A percentile compares a stretch with the other conserved stretches of the same genome.
phyloP scores from a whole-genome alignment of 148 eudicot species.

The Silene latifolia region DNA sequence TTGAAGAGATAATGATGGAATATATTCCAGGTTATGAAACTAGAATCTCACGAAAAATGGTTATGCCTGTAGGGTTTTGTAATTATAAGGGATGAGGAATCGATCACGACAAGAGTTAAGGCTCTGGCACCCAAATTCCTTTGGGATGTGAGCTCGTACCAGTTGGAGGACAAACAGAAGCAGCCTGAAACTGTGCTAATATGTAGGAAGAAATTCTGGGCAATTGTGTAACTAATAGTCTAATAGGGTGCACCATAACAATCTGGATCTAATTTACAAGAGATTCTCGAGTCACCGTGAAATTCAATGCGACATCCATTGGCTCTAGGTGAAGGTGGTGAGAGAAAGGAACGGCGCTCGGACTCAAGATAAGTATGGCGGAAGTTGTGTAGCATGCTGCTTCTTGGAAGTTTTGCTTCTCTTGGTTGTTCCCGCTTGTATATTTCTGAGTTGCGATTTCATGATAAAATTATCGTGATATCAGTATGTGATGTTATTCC shows the following conservation, averaged over 20 bases:
- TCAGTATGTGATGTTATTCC: neutral
- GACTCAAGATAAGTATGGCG: neutral
- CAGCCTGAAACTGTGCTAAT: conserved; percentile 55
- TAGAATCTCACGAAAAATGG: neutral
- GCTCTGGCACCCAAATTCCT: conserved; percentile 68
- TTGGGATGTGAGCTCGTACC: conserved; percentile 72
- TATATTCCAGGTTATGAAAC: neutral
- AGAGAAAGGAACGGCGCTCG: neutral
- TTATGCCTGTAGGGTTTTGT: conserved; percentile 63
- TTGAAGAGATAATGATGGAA: neutral
- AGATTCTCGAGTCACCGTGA: neutral
- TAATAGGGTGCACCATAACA: conserved; percentile 3
- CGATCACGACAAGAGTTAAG: conserved; percentile 48
- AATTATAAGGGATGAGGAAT: conserved; percentile 72
- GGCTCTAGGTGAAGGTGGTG: conserved; percentile 2
- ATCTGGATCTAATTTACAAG: neutral
- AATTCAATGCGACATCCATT: neutral
- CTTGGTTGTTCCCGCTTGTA: neutral
- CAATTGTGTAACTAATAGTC: conserved; percentile 36
- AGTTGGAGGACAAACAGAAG: conserved; percentile 58
- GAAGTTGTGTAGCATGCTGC: neutral
- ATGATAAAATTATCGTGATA: neutral
- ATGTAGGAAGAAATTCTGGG: conserved; percentile 92
- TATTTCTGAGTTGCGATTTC: neutral
- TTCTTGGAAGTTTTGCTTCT: conserved; percentile 1